Conservation (phyloP, 148 eudicot species). For the Talinum fruticosum region DNA sequence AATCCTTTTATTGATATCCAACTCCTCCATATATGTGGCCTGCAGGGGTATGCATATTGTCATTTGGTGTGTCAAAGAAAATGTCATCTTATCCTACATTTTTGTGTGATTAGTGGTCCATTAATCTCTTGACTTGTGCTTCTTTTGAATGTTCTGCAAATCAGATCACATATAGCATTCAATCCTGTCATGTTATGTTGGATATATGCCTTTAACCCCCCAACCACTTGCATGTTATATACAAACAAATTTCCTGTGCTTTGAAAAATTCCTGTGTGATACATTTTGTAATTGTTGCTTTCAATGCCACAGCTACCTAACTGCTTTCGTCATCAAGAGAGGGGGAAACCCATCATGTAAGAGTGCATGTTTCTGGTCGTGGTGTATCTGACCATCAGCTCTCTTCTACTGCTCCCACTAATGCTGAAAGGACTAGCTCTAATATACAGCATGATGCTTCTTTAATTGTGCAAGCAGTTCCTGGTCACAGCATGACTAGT, state of each 20-base stretch:
- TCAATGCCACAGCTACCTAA: slow-evolving; percentile 49
- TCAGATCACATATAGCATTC: background rate
- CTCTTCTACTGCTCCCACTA: slow-evolving; percentile 19
- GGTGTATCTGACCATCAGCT: slow-evolving; percentile 16
- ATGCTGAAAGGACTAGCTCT: slow-evolving; percentile 26
- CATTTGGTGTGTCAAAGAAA: no score
- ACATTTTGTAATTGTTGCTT: background rate
- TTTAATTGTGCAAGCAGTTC: slow-evolving; percentile 19
- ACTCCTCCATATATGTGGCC: background rate
- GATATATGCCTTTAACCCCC: background rate
- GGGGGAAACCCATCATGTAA: slow-evolving; percentile 47
- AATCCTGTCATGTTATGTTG: background rate
- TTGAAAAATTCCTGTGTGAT: slow-evolving; percentile 1
- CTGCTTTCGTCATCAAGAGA: slow-evolving; percentile 56
- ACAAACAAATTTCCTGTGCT: background rate
- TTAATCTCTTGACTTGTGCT: background rate
- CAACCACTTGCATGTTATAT: background rate
- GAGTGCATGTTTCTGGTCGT: slow-evolving; percentile 20
- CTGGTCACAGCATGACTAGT: slow-evolving; percentile 25
- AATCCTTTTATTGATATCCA: background rate
- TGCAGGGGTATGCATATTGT: no score
- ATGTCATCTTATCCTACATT: background rate
- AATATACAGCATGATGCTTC: slow-evolving; percentile 28
- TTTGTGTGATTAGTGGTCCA: background rate
- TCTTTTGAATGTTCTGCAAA: slow-evolving; percentile 5